Evolutionary conservation across 2,329 filamentous ascomycete species (phyloP), one percentile per base, ranked within the genome.

Genomic region (Fusarium fujikuroi): DNA sequence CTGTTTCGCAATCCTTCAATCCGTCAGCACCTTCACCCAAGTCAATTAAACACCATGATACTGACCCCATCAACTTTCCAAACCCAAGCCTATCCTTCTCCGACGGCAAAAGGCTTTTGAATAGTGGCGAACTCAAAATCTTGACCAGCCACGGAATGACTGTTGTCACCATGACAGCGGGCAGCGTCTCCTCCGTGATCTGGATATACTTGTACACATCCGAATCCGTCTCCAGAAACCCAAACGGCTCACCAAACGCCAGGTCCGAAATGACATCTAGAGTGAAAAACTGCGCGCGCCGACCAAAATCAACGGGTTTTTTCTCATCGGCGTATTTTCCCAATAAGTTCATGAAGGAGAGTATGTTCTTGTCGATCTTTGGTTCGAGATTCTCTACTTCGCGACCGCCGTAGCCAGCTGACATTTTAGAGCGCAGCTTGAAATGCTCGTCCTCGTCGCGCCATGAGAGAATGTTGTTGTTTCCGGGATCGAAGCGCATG

Each of bases 221-320:
- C 9, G 81, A 79, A 69, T 88, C 84, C 5, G 80, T 78, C 39
- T 81, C 80, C 5, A 88, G 64, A 73, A 84, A 86, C 19, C 86
- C 85, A 66, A 88, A 86, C 0, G 83, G 78, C 37, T 83, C 76
- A 12, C 86, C 87, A 46, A 88, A 85, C 3, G 86, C 86, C 16
- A 89, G 68, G 21, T 84, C 83, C 18, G 84, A 86, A 49, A 89
- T 87, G 32, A 89, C 85, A 65, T 90, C 88, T 0, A 89, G 76
- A 0, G 87, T 87, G 44, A 88, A 85, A 79, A 83, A 88, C 46
- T 87, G 85, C 4, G 83, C 82, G 37, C 86, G 85, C 10, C 79
- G 79, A 6, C 83, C 84, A 25, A 89, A 75, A 63, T 89, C 86
- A 81, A 77, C 37, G 0, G 63, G 23, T 0, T 62, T 63, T 7